Conservation (phyloP, 495 filamentous ascomycete species). For the Penicillium riverlandense region DNA sequence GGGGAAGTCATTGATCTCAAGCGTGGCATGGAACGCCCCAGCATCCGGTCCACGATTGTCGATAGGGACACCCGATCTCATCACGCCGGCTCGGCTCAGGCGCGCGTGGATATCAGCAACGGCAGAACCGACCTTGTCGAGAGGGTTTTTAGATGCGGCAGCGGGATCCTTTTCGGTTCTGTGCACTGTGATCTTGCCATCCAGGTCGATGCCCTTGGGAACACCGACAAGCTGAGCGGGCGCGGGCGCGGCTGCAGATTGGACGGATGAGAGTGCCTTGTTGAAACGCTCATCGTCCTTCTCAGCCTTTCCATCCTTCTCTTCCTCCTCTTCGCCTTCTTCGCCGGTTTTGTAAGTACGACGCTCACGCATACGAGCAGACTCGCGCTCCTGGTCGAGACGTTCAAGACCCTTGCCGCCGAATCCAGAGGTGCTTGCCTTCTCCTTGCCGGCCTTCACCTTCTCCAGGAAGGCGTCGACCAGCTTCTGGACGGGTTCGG, state of each 20-base stretch:
- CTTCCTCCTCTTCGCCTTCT: slow-evolving; percentile 78
- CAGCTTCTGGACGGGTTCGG: slow-evolving; percentile 60
- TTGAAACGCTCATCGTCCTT: slow-evolving; percentile 53
- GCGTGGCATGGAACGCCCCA: slow-evolving; percentile 90
- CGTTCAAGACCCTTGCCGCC: slow-evolving; percentile 91
- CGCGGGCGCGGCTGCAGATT: slow-evolving; percentile 41
- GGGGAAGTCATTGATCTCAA: slow-evolving; percentile 99
- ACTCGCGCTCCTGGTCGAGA: slow-evolving; percentile 84
- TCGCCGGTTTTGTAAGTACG: slow-evolving; percentile 87
- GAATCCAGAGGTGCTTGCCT: slow-evolving; percentile 74
- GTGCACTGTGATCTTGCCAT: slow-evolving; percentile 75
- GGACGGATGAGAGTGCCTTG: slow-evolving; percentile 59
- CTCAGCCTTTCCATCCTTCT: slow-evolving; percentile 59
- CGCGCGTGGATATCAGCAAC: slow-evolving; percentile 82
- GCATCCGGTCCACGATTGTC: slow-evolving; percentile 99
- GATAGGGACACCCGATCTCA: slow-evolving; percentile 87
- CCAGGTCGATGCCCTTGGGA: slow-evolving; percentile 58
- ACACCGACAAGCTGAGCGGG: slow-evolving; percentile 41
- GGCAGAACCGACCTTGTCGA: slow-evolving; percentile 79
- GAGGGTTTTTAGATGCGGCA: slow-evolving; percentile 52
- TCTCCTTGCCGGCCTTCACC: slow-evolving; percentile 86
- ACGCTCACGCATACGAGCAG: slow-evolving; percentile 73
- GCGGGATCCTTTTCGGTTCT: slow-evolving; percentile 56
- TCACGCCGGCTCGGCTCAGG: slow-evolving; percentile 74
- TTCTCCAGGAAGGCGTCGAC: slow-evolving; percentile 72